These are phyloP conservation scores for Trichoderma oligosporum DNA, from an alignment of 2,329 filamentous ascomycete species.

Conservation along the genomic window DNA sequence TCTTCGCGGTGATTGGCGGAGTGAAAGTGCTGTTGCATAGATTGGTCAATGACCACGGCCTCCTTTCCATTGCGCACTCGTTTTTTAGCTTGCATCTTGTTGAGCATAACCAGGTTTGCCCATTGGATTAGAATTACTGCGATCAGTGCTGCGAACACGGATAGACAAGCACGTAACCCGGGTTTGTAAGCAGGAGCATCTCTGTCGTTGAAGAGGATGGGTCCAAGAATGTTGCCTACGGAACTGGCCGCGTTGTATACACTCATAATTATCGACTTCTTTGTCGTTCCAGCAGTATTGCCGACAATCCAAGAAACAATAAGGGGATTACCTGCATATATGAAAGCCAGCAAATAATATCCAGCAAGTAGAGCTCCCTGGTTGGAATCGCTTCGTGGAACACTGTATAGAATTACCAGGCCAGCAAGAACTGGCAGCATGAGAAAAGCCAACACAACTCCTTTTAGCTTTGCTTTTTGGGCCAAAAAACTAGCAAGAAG, in stretches of 20 bases:
- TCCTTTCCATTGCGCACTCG: slow-evolving; percentile 58
- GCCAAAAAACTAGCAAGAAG: slow-evolving; percentile 56
- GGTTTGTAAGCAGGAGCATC: slow-evolving; percentile 58
- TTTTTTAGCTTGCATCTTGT: slow-evolving; percentile 52
- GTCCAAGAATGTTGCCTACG: slow-evolving; percentile 64
- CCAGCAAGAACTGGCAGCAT: slow-evolving; percentile 60
- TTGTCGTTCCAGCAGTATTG: slow-evolving; percentile 65
- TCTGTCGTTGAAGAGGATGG: slow-evolving; percentile 55
- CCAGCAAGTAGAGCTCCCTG: slow-evolving; percentile 48
- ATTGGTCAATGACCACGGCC: slow-evolving; percentile 55
- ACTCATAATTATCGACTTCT: slow-evolving; percentile 62
- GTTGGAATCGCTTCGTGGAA: slow-evolving; percentile 40
- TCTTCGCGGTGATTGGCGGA: slow-evolving; percentile 18
- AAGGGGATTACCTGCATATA: slow-evolving; percentile 63
- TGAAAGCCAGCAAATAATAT: slow-evolving; percentile 63
- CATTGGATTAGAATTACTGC: slow-evolving; percentile 52
- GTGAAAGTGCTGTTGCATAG: slow-evolving; percentile 54
- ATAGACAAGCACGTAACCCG: slow-evolving; percentile 53
- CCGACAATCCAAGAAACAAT: slow-evolving; percentile 66
- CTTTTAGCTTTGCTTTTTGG: slow-evolving; percentile 55
- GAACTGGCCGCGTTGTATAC: slow-evolving; percentile 61
- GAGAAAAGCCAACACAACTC: slow-evolving; percentile 49
- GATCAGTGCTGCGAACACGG: slow-evolving; percentile 51
- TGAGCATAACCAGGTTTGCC: slow-evolving; percentile 52
- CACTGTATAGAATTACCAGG: slow-evolving; percentile 52